Evolutionary conservation across 2,329 filamentous ascomycete species (phyloP).

Genomic region (Xylaria sp.): DNA sequence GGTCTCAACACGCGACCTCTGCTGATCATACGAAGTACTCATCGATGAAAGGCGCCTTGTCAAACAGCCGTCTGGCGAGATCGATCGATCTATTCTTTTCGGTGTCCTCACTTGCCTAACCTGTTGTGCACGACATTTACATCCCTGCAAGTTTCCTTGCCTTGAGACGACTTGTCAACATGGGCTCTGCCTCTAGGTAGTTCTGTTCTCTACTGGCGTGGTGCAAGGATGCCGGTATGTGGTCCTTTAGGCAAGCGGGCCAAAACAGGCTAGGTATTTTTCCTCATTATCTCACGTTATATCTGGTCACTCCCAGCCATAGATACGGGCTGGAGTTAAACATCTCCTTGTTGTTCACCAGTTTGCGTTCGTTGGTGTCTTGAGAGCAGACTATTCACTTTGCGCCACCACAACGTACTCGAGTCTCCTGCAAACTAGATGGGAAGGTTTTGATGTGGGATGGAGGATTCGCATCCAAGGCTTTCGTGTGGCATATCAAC

Average conservation of each 20-base stretch:
- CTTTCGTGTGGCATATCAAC: background rate
- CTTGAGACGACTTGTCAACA: background rate
- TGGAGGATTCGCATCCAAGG: background rate
- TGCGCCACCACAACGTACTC: background rate
- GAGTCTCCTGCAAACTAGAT: background rate
- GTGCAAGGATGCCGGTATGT: background rate
- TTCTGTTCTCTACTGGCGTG: background rate
- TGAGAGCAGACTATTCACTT: background rate
- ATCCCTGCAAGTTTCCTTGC: background rate
- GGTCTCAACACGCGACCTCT: background rate
- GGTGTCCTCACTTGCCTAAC: background rate
- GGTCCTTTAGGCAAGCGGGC: background rate
- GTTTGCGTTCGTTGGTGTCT: background rate
- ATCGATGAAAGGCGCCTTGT: background rate
- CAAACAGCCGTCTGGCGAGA: background rate
- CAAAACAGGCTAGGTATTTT: background rate
- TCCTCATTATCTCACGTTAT: background rate
- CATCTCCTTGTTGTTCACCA: background rate
- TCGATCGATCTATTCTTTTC: background rate
- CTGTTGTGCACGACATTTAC: background rate
- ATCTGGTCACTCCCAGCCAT: slow-evolving; percentile 4
- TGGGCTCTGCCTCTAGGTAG: background rate
- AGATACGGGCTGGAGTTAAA: background rate
- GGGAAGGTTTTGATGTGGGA: background rate
- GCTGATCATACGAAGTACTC: background rate